Percentiles rank a stretch among this genome's conserved stretches.
Conservation (phyloP, 2,329 filamentous ascomycete species). For the Lachnellula occidentalis region DNA sequence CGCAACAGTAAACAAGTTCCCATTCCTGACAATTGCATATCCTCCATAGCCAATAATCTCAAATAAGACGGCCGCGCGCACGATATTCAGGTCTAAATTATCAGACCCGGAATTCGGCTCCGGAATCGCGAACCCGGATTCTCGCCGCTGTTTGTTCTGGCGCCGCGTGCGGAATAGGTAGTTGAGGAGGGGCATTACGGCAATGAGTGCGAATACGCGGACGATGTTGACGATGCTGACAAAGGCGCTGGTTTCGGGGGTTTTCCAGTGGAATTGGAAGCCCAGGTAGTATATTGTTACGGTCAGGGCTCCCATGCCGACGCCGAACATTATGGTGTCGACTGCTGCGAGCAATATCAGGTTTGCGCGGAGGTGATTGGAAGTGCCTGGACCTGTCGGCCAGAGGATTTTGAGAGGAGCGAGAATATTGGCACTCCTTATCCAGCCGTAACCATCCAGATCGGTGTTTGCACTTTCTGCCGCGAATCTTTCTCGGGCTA, state of each 20-base stretch:
- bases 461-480: conserved; percentile 35
- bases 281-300: conserved; percentile 81
- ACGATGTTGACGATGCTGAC: conserved; percentile 71
- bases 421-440: conserved; percentile 59
- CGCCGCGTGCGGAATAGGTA: conserved; percentile 57
- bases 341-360: conserved; percentile 74
- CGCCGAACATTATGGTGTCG: conserved; percentile 76
- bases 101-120: conserved; percentile 57
- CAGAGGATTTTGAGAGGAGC: conserved; percentile 72
- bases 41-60: conserved; percentile 73
- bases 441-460: conserved; percentile 12
- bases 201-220: conserved; percentile 70
- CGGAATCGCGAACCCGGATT: conserved; percentile 56
- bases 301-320: conserved; percentile 74
- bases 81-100: conserved; percentile 67
- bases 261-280: conserved; percentile 76
- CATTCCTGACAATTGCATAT: conserved; percentile 61
- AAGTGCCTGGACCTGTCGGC: conserved; percentile 61
- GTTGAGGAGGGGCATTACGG: conserved; percentile 70
- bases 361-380: conserved; percentile 64
- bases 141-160: conserved; percentile 30
- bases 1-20: conserved; percentile 61
- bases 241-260: conserved; percentile 72
- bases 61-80: conserved; percentile 69
- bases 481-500: conserved; percentile 63